Evolutionary conservation across 352 stramenopile species (phyloP).

Genomic region (Pythium chondricola): DNA sequence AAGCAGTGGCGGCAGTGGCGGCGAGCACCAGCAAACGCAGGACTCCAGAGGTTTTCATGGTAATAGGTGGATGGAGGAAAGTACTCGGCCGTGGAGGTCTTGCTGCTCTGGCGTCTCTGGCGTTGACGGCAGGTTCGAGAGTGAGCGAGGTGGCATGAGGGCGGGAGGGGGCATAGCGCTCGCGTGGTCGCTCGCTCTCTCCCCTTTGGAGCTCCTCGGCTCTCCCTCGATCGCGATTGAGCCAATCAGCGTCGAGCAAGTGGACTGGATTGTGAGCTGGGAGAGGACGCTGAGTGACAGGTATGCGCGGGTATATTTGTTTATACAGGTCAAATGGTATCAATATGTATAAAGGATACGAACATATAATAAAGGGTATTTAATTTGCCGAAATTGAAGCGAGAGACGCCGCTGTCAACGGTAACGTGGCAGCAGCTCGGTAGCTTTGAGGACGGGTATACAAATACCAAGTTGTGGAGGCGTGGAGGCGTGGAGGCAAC

Average conservation of each 20-base stretch:
- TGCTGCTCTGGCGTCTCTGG: neutral
- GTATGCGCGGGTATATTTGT: neutral
- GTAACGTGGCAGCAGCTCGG: constrained; percentile 22
- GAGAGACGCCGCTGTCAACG: constrained; percentile 16
- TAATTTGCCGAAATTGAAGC: constrained; percentile 13
- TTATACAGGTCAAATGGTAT: too few species aligned
- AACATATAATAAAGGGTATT: neutral
- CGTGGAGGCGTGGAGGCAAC: constrained; percentile 10
- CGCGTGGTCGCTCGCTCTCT: neutral
- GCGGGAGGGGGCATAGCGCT: neutral
- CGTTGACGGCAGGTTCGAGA: constrained; percentile 4
- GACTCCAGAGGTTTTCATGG: constrained; percentile 44
- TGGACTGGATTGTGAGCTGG: constrained; percentile 11
- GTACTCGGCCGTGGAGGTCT: neutral
- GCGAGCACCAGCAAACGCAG: constrained; percentile 46
- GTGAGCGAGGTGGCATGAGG: neutral
- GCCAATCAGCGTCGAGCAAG: constrained; percentile 17
- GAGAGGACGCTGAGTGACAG: constrained; percentile 1
- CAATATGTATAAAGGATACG: too few species aligned
- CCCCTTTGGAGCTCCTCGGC: neutral
- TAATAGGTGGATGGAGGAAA: constrained; percentile 1
- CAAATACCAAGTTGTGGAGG: constrained; percentile 8
- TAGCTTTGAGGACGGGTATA: constrained; percentile 6
- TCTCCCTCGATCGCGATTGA: constrained; percentile 19
- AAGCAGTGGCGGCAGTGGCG: constrained; percentile 27